Conservation (phyloP, 768 basidiomycete species). For the Phylloporus sp. region DNA sequence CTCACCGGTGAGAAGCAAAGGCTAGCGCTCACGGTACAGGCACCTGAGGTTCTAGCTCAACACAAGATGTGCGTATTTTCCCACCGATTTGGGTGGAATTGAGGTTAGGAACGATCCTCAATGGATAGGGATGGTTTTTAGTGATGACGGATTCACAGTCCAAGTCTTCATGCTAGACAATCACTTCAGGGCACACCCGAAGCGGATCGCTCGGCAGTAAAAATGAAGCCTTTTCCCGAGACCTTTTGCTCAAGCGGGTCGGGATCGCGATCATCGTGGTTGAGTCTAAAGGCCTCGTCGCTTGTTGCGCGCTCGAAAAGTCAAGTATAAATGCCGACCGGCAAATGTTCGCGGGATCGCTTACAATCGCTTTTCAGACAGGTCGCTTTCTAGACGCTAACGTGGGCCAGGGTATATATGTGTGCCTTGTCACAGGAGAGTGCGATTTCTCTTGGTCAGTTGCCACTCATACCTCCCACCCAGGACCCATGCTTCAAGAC, state of each 20-base stretch:
- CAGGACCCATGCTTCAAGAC: background rate
- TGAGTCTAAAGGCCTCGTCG: constrained; percentile 26
- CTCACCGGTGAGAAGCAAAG: background rate
- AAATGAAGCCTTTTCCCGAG: constrained; percentile 20
- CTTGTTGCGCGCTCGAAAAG: constrained; percentile 17
- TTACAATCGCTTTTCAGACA: constrained; percentile 9
- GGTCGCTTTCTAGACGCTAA: background rate
- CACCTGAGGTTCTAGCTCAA: constrained; percentile 21
- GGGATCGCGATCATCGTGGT: constrained; percentile 26
- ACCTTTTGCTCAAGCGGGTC: constrained; percentile 24
- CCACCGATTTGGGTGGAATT: background rate
- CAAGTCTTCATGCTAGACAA: background rate
- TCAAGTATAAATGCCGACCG: constrained; percentile 21
- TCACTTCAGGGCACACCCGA: constrained; percentile 1
- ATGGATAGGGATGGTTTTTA: background rate
- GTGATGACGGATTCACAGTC: background rate
- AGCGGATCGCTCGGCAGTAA: constrained; percentile 21
- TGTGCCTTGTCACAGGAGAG: background rate
- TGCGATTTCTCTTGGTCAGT: background rate
- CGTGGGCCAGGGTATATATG: background rate
- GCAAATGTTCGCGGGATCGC: constrained; percentile 33
- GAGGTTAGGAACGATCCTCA: background rate
- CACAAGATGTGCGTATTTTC: background rate
- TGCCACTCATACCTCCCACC: background rate
- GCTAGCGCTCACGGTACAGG: constrained; percentile 5